phyloP scores from a whole-genome alignment of 1,284 basidiomycete species.

The Papiliotrema laurentii region DNA sequence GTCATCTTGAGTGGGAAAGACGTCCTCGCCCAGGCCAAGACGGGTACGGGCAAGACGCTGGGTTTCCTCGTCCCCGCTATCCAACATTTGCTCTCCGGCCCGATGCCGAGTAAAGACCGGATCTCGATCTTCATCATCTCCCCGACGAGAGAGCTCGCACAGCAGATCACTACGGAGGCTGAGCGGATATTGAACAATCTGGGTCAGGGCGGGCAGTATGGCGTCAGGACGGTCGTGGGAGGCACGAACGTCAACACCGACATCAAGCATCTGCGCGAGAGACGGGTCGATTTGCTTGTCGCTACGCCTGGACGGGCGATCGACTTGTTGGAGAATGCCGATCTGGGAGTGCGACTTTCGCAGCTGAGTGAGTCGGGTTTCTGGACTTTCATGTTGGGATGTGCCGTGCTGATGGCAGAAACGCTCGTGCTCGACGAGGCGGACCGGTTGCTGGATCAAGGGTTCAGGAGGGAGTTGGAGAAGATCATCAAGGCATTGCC shows the following conservation, averaged over 20 bases:
- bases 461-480: conserved; percentile 38
- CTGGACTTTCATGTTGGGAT: neutral
- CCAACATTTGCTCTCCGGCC: conserved; percentile 41
- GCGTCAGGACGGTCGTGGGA: conserved; percentile 48
- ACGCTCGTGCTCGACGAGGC: conserved; percentile 52
- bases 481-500: conserved; percentile 44
- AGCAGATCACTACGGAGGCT: conserved; percentile 43
- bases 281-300: conserved; percentile 47
- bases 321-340: conserved; percentile 49
- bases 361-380: conserved; percentile 19
- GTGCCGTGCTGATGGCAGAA: conserved; percentile 11
- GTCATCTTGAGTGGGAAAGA: conserved; percentile 47
- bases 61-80: conserved; percentile 54
- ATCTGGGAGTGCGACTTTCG: conserved; percentile 34
- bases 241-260: conserved; percentile 50
- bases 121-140: conserved; percentile 49
- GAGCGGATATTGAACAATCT: conserved; percentile 19
- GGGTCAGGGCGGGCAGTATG: conserved; percentile 16
- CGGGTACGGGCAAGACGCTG: conserved; percentile 55
- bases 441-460: conserved; percentile 49
- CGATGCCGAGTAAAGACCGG: conserved; percentile 11
- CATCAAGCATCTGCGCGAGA: conserved; percentile 33
- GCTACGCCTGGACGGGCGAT: conserved; percentile 53
- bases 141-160: conserved; percentile 52
- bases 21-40: conserved; percentile 54